Evolutionary conservation across 257 asterid genomes (phyloP), one percentile per base, ranked within the genome.

Genomic region (Solanum acaule): DNA sequence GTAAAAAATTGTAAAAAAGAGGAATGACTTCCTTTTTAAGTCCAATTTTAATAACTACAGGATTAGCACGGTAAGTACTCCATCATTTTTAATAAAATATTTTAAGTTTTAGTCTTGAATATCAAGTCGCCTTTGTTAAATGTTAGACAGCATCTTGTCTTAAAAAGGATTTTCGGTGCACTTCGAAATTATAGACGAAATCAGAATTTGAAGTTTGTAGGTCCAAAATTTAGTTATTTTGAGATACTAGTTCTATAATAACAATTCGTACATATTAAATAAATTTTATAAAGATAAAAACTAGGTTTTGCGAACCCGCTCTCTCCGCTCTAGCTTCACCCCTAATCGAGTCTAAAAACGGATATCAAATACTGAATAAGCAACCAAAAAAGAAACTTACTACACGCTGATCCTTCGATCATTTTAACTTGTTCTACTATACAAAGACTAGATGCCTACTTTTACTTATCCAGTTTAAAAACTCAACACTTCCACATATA

Each of bases 31-130:
- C 40, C 18, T 81, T 81, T 56, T 29, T 9, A 42, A 79, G 18
- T 25, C 85, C 65, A 85, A 35, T 65, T 85, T 25, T 65, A 37
- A 85, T 40, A 67, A 84, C 87, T 56, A 61, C 37, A 9, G 18
- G 27, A 34, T n/a, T 0, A 15, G 61, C 13, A 46, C 1, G 6
- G 0, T 15, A 15, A 49, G 8, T 49, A 49, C 61, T 49, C 22
- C 22, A 16, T 56, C 25, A 2, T 56, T 1, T 56, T 56, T 56
- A 8, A 6, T 56, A 56, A 18, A 52, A 63, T 44, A 46, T 42
- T 44, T n/a, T 2, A 10, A 0, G 29, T 81, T 81, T 22, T 18
- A 8, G 0, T 27, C 4, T n/a, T 3, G 25, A 34, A 10, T 13
- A 46, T 81, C 0, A 15, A 12, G 2, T 37, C 1, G 11, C 0